Evolutionary conservation across 202 grass and related monocot species (phyloP).

Genomic region (Sporobolus alterniflorus): DNA sequence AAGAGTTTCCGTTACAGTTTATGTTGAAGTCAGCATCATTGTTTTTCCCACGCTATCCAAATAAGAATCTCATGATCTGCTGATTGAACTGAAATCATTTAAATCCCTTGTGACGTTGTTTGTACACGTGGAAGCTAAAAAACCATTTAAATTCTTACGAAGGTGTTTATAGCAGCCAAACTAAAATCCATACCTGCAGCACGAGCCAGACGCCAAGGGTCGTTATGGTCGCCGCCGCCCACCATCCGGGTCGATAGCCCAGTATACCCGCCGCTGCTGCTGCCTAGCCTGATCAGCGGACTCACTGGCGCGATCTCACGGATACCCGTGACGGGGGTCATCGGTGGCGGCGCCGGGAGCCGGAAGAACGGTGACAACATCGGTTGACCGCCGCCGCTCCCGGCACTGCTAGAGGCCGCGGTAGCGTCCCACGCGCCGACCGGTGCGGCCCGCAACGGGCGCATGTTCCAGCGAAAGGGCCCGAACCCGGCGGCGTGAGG

Average conservation of each 20-base stretch:
- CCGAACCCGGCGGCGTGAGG: slow-evolving; percentile 43
- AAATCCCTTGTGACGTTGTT: background rate
- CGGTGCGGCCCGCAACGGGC: slow-evolving; percentile 29
- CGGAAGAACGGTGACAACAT: slow-evolving; percentile 52
- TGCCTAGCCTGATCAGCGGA: background rate
- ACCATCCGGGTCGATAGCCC: slow-evolving; percentile 12
- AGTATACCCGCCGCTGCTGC: background rate
- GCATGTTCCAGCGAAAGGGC: slow-evolving; percentile 47
- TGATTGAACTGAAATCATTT: background rate
- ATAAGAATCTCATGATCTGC: no score
- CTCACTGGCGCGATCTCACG: slow-evolving; percentile 8
- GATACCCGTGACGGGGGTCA: background rate
- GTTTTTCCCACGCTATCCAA: background rate
- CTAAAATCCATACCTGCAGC: slow-evolving; percentile 33
- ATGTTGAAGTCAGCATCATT: background rate
- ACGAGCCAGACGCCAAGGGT: background rate
- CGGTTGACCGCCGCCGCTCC: background rate
- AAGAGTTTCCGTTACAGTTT: no score
- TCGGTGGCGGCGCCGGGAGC: slow-evolving; percentile 14
- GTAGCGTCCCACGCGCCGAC: slow-evolving; percentile 17
- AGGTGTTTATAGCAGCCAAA: background rate
- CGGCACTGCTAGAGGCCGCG: background rate
- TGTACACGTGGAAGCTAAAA: background rate
- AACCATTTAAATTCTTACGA: no score
- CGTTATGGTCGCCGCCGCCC: background rate